Evolutionary conservation across 2,329 filamentous ascomycete species (phyloP), one percentile per base, ranked within the genome.

Genomic region (Venturiaceae sp.): DNA sequence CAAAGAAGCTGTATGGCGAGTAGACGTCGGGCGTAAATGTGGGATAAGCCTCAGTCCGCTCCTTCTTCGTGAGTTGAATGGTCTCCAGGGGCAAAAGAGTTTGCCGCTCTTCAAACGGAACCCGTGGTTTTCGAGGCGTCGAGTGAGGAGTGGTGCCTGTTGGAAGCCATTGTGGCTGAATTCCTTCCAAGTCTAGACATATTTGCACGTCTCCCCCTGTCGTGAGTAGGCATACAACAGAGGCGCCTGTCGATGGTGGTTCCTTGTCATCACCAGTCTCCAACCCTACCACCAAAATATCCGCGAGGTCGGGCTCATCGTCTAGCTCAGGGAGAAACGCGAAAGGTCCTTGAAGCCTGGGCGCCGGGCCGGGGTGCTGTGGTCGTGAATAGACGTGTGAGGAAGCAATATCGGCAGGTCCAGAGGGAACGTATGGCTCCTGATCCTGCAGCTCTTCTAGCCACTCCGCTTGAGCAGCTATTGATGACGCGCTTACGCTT

Each of bases 111-210:
- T 60, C 63, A 23, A 69, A 60, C 21, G 72, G 62, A 32, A 32
- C 32, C 28, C n/a, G 23, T 23, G 33, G 44, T 19, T 26, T 59
- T 32, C 46, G 34, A 13, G 32, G 44, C 11, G 39, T 61, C 11
- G 46, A 60, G 32, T 39, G 19, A 16, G 57, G 34, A 32, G 47
- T 47, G 21, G 53, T 32, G 39, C 39, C 28, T 39, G 32, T 52
- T 21, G 83, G 83, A 7, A 86, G 75, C 83, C 83, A 86, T 64
- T 83, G 80, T 7, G 80, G 83, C 63, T 84, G 77, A 2, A 86
- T 77, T 0, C 82, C 83, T 55, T 84, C 80, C 33, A 85, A 67
- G 63, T 86, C 81, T 30, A 86, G 73, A 61, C 80, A 84, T 33
- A 85, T 68, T 62, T 84, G 80, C 7, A 86, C 73, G 58, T 80